A percentile compares a stretch with the other conserved stretches of the same genome.
phyloP scores from a whole-genome alignment of 2,329 filamentous ascomycete species.

The Fusarium miscanthi region DNA sequence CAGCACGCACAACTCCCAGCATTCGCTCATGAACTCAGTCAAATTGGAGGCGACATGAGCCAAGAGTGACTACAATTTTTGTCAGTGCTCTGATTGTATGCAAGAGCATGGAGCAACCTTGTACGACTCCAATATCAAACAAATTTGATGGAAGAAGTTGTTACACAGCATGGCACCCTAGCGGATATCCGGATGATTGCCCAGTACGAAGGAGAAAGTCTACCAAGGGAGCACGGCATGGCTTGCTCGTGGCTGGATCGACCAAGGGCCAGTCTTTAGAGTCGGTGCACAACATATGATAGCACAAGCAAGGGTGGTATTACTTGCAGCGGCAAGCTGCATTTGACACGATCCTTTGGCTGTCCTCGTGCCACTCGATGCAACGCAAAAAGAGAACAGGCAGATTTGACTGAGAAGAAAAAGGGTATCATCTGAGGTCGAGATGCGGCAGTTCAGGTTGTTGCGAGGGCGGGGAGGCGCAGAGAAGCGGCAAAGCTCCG shows the following conservation, averaged over 20 bases:
- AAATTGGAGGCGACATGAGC: neutral
- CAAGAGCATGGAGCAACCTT: neutral
- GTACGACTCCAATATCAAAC: neutral
- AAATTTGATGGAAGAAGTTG: neutral
- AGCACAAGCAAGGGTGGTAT: conserved; percentile 26
- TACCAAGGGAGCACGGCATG: conserved; percentile 2
- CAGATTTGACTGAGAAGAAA: conserved; percentile 23
- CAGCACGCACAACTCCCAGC: neutral
- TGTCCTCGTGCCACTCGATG: conserved; percentile 43
- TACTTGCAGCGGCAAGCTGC: conserved; percentile 44
- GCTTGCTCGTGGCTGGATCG: conserved; percentile 6
- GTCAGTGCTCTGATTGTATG: neutral
- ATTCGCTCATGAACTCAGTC: neutral
- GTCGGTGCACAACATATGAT: neutral
- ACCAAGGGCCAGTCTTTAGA: neutral
- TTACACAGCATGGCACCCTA: neutral
- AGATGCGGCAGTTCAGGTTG: neutral
- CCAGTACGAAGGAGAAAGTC: neutral
- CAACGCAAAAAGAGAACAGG: conserved; percentile 27
- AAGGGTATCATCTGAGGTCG: conserved; percentile 24
- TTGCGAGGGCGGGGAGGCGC: conserved; percentile 24
- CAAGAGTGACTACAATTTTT: neutral
- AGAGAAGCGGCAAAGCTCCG: conserved; percentile 14
- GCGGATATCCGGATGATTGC: conserved; percentile 14
- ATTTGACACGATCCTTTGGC: conserved; percentile 35